Conservation (phyloP, 768 basidiomycete species). For the Suillus luteus region DNA sequence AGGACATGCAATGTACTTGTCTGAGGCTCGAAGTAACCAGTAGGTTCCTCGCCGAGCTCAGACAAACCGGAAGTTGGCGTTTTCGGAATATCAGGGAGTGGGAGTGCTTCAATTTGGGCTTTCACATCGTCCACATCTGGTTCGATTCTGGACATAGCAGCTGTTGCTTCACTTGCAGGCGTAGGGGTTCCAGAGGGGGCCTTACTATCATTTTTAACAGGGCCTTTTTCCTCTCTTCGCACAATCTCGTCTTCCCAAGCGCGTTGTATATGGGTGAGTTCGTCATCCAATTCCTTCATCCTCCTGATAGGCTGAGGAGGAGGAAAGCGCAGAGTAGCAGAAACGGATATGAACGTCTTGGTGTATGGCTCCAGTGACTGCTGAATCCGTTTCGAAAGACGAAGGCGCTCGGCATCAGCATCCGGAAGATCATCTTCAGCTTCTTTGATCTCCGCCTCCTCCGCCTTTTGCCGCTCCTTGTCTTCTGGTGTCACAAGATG, state of each 20-base stretch:
- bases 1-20: slow-evolving; percentile 32
- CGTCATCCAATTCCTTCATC: slow-evolving; percentile 88
- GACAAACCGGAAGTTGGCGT: slow-evolving; percentile 41
- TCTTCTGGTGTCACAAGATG: slow-evolving; percentile 24
- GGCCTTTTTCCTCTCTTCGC: slow-evolving; percentile 67
- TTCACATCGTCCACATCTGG: slow-evolving; percentile 52
- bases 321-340: slow-evolving; percentile 87
- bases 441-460: slow-evolving; percentile 27
- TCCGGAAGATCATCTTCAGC: slow-evolving; percentile 55
- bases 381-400: slow-evolving; percentile 76
- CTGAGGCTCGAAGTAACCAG: slow-evolving; percentile 47
- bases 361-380: slow-evolving; percentile 82
- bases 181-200: slow-evolving; percentile 32
- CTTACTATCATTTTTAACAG: slow-evolving; percentile 18
- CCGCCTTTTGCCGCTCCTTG: slow-evolving; percentile 20
- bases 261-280: slow-evolving; percentile 65
- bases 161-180: slow-evolving; percentile 25
- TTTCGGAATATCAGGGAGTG: slow-evolving; percentile 36
- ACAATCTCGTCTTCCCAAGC: slow-evolving; percentile 90
- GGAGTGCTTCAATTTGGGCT: slow-evolving; percentile 64
- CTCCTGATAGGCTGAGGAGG: slow-evolving; percentile 86
- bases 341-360: slow-evolving; percentile 89
- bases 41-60: slow-evolving; percentile 32
- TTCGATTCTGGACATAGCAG: slow-evolving; percentile 17
- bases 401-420: slow-evolving; percentile 70